These are phyloP conservation scores for Chlamydomonas reinhardtii DNA, from an alignment of 163 green algal species.

Conservation along the genomic window DNA sequence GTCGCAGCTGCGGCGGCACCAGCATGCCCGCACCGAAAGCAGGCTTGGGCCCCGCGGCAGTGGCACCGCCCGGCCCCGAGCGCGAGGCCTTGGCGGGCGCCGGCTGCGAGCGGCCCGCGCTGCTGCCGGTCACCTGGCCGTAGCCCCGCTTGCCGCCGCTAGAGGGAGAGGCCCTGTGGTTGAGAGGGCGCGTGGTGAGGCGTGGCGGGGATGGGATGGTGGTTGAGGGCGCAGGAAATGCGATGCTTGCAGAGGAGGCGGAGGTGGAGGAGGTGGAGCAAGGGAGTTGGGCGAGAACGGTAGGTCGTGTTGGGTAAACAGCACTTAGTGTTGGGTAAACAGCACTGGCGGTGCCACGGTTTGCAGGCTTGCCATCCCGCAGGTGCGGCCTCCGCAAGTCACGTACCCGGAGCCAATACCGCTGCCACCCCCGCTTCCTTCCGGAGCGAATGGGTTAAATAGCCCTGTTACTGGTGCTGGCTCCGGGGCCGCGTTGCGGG, in stretches of 20 bases:
- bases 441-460: constrained; percentile 29
- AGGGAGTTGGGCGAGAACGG: background rate
- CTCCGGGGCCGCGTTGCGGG: constrained; percentile 13
- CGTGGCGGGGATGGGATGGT: background rate
- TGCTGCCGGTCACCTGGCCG: constrained; percentile 26
- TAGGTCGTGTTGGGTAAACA: no score
- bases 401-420: no score
- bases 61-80: background rate
- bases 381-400: no score
- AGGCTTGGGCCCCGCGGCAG: constrained; percentile 1
- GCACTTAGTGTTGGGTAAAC: no score
- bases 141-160: constrained; percentile 11
- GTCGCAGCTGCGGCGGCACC: constrained; percentile 47
- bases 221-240: background rate
- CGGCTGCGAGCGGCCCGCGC: background rate
- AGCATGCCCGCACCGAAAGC: constrained; percentile 14
- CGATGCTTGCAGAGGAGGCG: background rate
- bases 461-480: background rate
- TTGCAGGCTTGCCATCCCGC: no score
- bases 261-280: no score
- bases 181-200: background rate
- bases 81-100: constrained; percentile 11
- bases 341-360: no score
- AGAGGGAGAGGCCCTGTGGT: background rate
- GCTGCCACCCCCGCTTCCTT: background rate